Evolutionary conservation across 2,329 filamentous ascomycete species (phyloP).

Genomic region (Penicillium sp.): DNA sequence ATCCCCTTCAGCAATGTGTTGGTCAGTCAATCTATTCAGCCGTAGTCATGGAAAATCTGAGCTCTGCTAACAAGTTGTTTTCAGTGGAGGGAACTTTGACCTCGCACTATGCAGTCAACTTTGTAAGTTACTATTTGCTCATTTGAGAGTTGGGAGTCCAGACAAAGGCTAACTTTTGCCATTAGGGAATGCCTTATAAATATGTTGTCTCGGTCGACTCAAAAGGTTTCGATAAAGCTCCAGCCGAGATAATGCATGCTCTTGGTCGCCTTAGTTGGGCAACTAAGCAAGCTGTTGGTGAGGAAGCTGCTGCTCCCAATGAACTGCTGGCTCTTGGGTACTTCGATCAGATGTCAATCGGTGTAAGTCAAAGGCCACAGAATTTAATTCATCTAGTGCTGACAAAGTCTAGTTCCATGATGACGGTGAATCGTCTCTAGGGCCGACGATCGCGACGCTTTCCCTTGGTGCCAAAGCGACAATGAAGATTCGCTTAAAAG

Average conservation of each 20-base stretch:
- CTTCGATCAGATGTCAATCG: constrained; percentile 53
- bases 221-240: constrained; percentile 40
- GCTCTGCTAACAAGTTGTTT: background rate
- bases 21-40: constrained; percentile 25
- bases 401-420: constrained; percentile 50
- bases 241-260: constrained; percentile 39
- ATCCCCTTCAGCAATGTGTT: constrained; percentile 27
- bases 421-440: constrained; percentile 55
- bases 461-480: constrained; percentile 50
- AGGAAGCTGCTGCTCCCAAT: constrained; percentile 44
- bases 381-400: background rate
- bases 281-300: constrained; percentile 37
- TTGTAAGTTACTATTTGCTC: constrained; percentile 28
- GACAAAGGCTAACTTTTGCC: constrained; percentile 9
- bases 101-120: constrained; percentile 49
- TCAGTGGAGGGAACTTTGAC: constrained; percentile 38
- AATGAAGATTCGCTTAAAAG: constrained; percentile 56
- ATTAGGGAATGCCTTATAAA: constrained; percentile 57
- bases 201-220: constrained; percentile 51
- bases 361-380: constrained; percentile 28
- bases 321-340: constrained; percentile 55
- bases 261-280: constrained; percentile 54
- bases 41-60: background rate
- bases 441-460: constrained; percentile 53
- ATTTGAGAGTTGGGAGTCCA: background rate